phyloP scores from a whole-genome alignment of 2,329 filamentous ascomycete species.

The Ilyonectria sp. region DNA sequence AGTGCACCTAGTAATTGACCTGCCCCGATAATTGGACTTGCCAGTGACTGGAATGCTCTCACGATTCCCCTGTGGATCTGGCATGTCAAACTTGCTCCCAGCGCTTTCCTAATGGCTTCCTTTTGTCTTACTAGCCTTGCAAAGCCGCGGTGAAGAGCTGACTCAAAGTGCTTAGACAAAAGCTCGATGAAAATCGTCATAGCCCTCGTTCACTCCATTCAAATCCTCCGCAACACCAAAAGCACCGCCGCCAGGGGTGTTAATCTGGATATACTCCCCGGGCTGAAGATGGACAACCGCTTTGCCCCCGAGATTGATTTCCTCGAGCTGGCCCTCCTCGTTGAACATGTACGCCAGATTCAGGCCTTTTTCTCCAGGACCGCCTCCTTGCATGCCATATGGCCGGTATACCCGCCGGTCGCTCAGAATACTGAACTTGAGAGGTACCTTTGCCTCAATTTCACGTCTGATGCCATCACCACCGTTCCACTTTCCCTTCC shows the following conservation, averaged over 20 bases:
- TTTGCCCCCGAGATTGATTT: constrained; percentile 52
- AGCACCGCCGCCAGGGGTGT: constrained; percentile 54
- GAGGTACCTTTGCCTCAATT: constrained; percentile 52
- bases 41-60: no score
- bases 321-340: constrained; percentile 45
- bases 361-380: constrained; percentile 43
- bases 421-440: constrained; percentile 55
- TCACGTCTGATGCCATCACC: constrained; percentile 55
- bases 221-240: constrained; percentile 31
- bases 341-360: constrained; percentile 51
- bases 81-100: no score
- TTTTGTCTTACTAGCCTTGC: no score
- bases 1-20: no score
- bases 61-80: no score
- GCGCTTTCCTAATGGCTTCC: no score
- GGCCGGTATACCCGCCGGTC: constrained; percentile 54
- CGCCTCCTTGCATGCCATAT: constrained; percentile 54
- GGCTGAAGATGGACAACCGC: constrained; percentile 49
- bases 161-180: constrained; percentile 12
- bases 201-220: neutral
- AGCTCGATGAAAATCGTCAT: constrained; percentile 27
- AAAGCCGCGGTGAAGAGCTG: no score
- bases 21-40: no score
- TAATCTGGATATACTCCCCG: constrained; percentile 55
- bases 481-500: constrained; percentile 49